Percentiles rank a stretch among this genome's conserved stretches.
Conservation (phyloP, 2,329 filamentous ascomycete species). For the Hymenoscyphus fraxineus region DNA sequence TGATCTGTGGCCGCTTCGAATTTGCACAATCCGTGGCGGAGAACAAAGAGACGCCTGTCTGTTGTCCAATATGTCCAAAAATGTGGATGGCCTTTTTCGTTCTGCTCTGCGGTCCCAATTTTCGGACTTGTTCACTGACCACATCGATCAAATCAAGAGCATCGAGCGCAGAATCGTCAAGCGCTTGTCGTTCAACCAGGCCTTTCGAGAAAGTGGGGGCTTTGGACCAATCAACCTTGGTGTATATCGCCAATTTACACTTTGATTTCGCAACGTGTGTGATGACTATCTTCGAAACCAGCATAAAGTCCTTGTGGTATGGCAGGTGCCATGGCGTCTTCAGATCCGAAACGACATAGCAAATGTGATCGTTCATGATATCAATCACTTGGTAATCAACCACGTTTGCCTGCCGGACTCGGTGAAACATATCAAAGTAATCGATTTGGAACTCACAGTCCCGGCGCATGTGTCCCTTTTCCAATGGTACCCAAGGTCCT, state of each 20-base stretch:
- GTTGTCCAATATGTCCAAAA: conserved; percentile 70
- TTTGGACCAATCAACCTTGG: conserved; percentile 81
- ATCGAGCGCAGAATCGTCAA: conserved; percentile 69
- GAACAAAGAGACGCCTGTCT: conserved; percentile 60
- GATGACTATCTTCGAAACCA: conserved; percentile 88
- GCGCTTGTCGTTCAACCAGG: conserved; percentile 65
- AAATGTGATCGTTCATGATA: conserved; percentile 70
- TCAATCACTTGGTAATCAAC: conserved; percentile 86
- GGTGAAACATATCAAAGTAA: conserved; percentile 61
- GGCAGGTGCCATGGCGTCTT: conserved; percentile 70
- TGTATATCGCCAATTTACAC: conserved; percentile 86
- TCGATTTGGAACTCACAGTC: conserved; percentile 79
- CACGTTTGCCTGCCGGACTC: conserved; percentile 58
- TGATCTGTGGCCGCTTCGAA: conserved; percentile 55
- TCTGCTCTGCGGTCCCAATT: conserved; percentile 67
- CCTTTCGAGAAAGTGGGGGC: conserved; percentile 57
- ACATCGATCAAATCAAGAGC: conserved; percentile 72
- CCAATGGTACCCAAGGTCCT: conserved; percentile 74
- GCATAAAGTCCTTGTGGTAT: conserved; percentile 70
- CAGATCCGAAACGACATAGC: conserved; percentile 60
- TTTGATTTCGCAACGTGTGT: conserved; percentile 89
- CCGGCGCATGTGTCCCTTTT: conserved; percentile 67
- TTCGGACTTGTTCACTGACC: conserved; percentile 72
- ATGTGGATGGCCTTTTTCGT: conserved; percentile 77
- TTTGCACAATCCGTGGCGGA: conserved; percentile 42